Evolutionary conservation across 805 yeast genomes (phyloP), one percentile per base, ranked within the genome.

Genomic region (Pichia paraexigua): DNA sequence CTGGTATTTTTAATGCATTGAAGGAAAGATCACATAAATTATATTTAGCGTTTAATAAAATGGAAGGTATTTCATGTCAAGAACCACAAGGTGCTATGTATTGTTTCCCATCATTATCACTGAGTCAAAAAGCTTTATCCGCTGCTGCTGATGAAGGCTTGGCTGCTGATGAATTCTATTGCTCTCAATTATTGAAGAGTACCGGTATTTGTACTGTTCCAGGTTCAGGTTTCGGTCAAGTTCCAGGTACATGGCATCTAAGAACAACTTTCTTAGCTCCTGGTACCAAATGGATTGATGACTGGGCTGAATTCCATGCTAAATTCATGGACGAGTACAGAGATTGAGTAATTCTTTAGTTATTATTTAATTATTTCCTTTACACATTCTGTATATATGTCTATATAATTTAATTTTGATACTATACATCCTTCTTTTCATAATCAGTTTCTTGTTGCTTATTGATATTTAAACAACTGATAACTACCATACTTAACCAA

Each of bases 191-290:
- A 53, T 76, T 94, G 58, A 92, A 92, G 57, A 68, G 71, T 45
- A 90, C 99, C 8, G 99, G 99, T 60, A 89, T 94, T 54, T 94
- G 99, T 70, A 88, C 95, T 43, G 95, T 94, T 56, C 98, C 99
- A 30, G 99, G 99, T 41, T 82, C 89, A 35, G 99, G 99, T 0
- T 94, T 94, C 62, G 97, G 98, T 32, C 99, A 94, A 71, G 85
- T 76, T 46, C 83, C 82, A 46, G 95, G 89, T 21, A 90, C 97
- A 5, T 85, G 76, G 71, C 99, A 94, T 65, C 77, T 94, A 61
- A 83, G 99, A 76, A 94, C 99, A 1, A 94, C 99, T 0, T 94
- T 94, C 73, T 75, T 94, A 63, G 95, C 99, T 15, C 97, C 98
- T 17, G 98, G 97, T 43, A 76, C 79, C 25, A 92, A 88, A 60